A percentile compares a stretch with the other conserved stretches of the same genome.
phyloP scores from a whole-genome alignment of 2,329 filamentous ascomycete species.

The Zymoseptoria ardabiliae region DNA sequence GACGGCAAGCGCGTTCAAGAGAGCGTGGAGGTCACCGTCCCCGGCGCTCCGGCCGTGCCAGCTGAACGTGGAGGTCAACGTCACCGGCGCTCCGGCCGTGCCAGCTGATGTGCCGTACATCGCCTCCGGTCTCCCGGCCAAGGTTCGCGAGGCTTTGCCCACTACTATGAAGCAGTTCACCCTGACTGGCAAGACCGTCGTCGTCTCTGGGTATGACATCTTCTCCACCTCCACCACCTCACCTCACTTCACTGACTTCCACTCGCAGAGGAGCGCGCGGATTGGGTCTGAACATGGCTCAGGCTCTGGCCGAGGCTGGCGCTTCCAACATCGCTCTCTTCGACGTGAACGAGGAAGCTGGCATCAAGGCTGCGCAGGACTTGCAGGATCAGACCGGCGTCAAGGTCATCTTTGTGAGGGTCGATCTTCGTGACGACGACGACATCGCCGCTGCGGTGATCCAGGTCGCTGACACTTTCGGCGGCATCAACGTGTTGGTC shows the following conservation, averaged over 20 bases:
- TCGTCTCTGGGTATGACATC: conserved; percentile 58
- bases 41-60: conserved; percentile 26
- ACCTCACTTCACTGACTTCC: conserved; percentile 22
- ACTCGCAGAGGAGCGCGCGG: conserved; percentile 60
- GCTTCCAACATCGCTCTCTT: conserved; percentile 68
- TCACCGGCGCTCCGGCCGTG: conserved; percentile 23
- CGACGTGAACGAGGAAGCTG: conserved; percentile 68
- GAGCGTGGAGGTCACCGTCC: conserved; percentile 19
- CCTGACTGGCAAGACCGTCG: conserved; percentile 54
- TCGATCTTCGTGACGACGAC: conserved; percentile 65
- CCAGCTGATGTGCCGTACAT: conserved; percentile 26
- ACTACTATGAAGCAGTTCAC: conserved; percentile 63
- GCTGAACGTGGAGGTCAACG: conserved; percentile 25
- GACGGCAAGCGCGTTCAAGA: conserved; percentile 27
- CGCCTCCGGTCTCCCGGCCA: conserved; percentile 26
- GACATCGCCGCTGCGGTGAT: conserved; percentile 64
- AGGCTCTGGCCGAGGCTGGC: conserved; percentile 68
- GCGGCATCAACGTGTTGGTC: conserved; percentile 66
- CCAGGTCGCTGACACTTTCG: conserved; percentile 58
- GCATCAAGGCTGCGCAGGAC: conserved; percentile 61
- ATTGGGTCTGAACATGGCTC: conserved; percentile 72
- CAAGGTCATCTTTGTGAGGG: conserved; percentile 69
- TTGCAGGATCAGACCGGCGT: conserved; percentile 66
- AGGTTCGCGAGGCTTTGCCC: conserved; percentile 47
- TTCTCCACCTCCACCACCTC: not conserved